Evolutionary conservation across 345 rosid species (phyloP).

Genomic region (Schrenkiella parvula): DNA sequence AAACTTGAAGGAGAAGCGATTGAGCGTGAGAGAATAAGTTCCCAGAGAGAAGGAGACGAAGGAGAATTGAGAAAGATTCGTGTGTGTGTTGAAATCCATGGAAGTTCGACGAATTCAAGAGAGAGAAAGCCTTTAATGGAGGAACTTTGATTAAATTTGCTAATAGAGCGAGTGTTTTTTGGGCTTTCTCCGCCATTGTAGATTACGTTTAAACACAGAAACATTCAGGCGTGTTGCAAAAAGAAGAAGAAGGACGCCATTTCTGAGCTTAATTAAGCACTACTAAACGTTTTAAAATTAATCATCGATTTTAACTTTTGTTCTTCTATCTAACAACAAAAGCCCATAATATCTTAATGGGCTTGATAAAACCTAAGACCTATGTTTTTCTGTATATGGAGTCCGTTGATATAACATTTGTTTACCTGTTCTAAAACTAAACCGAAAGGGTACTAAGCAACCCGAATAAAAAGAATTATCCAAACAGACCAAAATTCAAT

Average conservation of each 20-base stretch:
- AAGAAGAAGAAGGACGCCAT: constrained; percentile 6
- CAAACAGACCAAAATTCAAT: too few relatives aligned
- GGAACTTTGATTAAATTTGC: constrained; percentile 51
- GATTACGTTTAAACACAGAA: not conserved
- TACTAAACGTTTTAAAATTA: not conserved
- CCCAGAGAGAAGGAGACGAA: constrained; percentile 42
- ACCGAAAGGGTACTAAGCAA: too few relatives aligned
- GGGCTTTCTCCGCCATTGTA: constrained; percentile 26
- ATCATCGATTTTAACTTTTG: not conserved
- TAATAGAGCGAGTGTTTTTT: constrained; percentile 29
- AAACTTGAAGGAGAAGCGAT: constrained; percentile 42
- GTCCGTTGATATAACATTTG: too few relatives aligned
- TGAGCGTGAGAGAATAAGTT: constrained; percentile 43
- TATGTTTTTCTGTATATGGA: too few relatives aligned
- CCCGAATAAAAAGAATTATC: too few relatives aligned
- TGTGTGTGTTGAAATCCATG: constrained; percentile 46
- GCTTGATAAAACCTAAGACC: not conserved
- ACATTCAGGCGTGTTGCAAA: not conserved
- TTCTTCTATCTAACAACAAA: too few relatives aligned
- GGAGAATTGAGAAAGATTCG: constrained; percentile 44
- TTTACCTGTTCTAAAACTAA: too few relatives aligned
- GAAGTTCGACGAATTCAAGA: constrained; percentile 38
- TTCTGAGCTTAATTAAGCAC: not conserved
- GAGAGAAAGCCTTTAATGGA: constrained; percentile 43
- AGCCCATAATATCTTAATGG: not conserved